Conservation (phyloP, 345 rosid species). For the Limnanthes douglasii region DNA sequence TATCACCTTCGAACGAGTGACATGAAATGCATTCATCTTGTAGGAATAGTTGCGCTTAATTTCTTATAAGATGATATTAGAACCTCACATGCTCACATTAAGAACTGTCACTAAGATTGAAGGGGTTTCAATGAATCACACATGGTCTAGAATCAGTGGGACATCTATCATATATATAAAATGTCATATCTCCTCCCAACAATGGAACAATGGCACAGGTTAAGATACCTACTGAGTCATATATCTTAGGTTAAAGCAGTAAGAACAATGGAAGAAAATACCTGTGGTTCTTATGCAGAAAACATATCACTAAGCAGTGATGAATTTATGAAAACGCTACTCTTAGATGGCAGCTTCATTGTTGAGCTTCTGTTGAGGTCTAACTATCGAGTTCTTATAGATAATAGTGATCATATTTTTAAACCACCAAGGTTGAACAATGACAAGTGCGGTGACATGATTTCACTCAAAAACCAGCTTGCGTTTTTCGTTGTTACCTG, state of each 20-base stretch:
- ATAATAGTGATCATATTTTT: slow-evolving; percentile 13
- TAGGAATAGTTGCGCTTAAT: too few species aligned
- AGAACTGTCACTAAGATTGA: too few species aligned
- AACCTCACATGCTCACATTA: too few species aligned
- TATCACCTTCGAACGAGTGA: too few species aligned
- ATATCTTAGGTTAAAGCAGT: slow-evolving; percentile 4
- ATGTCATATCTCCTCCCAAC: too few species aligned
- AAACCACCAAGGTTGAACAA: slow-evolving; percentile 15
- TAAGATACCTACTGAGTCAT: slow-evolving; percentile 14
- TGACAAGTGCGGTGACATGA: slow-evolving; percentile 9
- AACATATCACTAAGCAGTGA: slow-evolving; percentile 5
- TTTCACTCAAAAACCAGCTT: slow-evolving; percentile 9
- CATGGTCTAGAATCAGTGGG: too few species aligned
- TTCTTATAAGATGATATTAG: too few species aligned
- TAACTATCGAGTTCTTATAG: background rate
- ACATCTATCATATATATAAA: too few species aligned
- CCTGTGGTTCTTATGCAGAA: slow-evolving; percentile 17
- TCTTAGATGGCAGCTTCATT: slow-evolving; percentile 16
- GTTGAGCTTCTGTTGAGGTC: slow-evolving; percentile 20
- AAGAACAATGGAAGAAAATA: slow-evolving; percentile 10
- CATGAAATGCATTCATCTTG: too few species aligned
- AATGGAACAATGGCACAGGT: slow-evolving; percentile 19
- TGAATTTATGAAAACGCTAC: slow-evolving; percentile 16
- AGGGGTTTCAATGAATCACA: too few species aligned
- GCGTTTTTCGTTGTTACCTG: slow-evolving; percentile 5